These are phyloP conservation scores for Phanerochaete sordida DNA, from an alignment of 768 basidiomycete species.

Conservation along the genomic window DNA sequence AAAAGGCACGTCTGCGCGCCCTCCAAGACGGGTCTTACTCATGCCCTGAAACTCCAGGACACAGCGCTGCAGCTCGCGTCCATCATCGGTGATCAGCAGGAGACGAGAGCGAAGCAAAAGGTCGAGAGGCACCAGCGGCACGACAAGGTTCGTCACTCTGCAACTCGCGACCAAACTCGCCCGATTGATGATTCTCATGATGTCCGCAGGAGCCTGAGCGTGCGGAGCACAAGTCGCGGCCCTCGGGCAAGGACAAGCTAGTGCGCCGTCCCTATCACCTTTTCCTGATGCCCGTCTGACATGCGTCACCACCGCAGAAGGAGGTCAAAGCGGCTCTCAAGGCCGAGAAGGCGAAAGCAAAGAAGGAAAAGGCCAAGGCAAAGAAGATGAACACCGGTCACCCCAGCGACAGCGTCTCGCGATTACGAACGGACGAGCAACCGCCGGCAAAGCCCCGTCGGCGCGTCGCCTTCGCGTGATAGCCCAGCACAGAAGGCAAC, in stretches of 20 bases:
- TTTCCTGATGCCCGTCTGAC: not conserved
- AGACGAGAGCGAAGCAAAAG: slow-evolving; percentile 16
- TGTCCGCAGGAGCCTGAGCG: not conserved
- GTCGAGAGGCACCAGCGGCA: slow-evolving; percentile 11
- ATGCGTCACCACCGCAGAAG: slow-evolving; percentile 9
- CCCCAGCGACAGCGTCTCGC: not conserved
- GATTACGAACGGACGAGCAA: not conserved
- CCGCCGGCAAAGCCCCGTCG: not conserved
- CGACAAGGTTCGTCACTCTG: not conserved
- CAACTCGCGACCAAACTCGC: not conserved
- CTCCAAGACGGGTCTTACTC: not conserved
- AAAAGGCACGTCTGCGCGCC: slow-evolving; percentile 13
- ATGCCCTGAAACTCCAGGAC: slow-evolving; percentile 13
- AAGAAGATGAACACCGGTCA: slow-evolving; percentile 11
- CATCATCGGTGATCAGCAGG: slow-evolving; percentile 16
- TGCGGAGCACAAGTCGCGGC: not conserved
- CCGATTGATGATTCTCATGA: not conserved
- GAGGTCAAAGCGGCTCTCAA: slow-evolving; percentile 20
- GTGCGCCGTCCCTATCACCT: slow-evolving; percentile 9
- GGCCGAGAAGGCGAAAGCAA: slow-evolving; percentile 16
- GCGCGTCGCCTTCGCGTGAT: slow-evolving; percentile 14
- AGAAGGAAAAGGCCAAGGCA: slow-evolving; percentile 19
- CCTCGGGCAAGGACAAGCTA: slow-evolving; percentile 17
- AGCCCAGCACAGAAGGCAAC: too few species aligned
- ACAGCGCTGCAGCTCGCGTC: slow-evolving; percentile 18